phyloP scores from a whole-genome alignment of 2,329 filamentous ascomycete species.

The Penicillium italicum region DNA sequence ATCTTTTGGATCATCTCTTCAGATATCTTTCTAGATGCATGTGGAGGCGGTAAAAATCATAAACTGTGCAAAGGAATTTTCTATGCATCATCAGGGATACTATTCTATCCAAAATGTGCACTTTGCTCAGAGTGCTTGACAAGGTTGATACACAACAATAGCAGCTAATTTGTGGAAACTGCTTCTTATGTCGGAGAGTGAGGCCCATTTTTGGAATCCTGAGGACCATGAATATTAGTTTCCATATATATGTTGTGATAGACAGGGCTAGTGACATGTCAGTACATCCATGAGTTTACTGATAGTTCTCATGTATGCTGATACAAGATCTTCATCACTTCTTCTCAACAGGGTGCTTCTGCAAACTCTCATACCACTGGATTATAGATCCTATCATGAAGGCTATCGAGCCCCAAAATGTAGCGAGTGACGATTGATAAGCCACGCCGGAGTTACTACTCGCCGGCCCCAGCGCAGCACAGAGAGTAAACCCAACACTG shows the following conservation, averaged over 20 bases:
- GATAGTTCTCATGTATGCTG: neutral
- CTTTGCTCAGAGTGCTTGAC: neutral
- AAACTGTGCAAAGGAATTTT: no score
- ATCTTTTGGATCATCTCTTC: no score
- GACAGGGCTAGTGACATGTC: neutral
- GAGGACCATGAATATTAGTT: neutral
- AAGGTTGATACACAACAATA: neutral
- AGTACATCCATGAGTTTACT: neutral
- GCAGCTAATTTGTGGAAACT: neutral
- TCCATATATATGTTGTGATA: neutral
- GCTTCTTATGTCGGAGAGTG: neutral
- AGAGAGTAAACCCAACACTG: slow-evolving; percentile 60
- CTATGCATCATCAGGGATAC: neutral
- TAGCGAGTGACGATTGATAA: slow-evolving; percentile 50
- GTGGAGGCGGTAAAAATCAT: no score
- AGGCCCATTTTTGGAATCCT: neutral
- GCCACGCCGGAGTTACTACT: slow-evolving; percentile 40
- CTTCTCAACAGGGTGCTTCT: slow-evolving; percentile 54
- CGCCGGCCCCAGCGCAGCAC: slow-evolving; percentile 55
- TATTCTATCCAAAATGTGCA: neutral
- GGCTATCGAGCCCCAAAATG: slow-evolving; percentile 42
- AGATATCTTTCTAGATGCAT: no score
- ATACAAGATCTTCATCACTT: slow-evolving; percentile 53
- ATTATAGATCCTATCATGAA: slow-evolving; percentile 47
- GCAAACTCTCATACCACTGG: slow-evolving; percentile 50